Percentiles rank a stretch among this genome's conserved stretches.
phyloP scores from a whole-genome alignment of 1,284 basidiomycete species.

The Pseudozyma hubeiensis region DNA sequence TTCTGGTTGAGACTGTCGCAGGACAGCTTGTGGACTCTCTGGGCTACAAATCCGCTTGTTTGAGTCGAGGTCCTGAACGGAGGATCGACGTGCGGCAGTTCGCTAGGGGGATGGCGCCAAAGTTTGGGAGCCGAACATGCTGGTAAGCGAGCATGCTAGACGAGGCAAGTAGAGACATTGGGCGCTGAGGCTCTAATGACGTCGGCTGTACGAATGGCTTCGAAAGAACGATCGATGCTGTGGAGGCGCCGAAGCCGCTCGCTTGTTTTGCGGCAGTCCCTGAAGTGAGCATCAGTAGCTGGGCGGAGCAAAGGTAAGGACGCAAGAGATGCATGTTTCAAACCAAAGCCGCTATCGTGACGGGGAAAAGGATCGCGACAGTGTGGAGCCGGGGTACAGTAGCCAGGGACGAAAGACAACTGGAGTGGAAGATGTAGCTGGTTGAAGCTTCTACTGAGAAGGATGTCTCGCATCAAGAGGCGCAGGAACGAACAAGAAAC shows the following conservation, averaged over 20 bases:
- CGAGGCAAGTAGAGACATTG: neutral
- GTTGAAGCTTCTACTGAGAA: conserved; percentile 1
- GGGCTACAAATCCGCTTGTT: neutral
- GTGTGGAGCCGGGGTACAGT: too few relatives aligned
- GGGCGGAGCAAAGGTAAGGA: neutral
- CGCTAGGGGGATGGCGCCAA: too few relatives aligned
- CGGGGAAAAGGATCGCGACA: neutral
- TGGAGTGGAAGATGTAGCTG: neutral
- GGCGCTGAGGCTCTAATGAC: neutral
- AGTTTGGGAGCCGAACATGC: neutral
- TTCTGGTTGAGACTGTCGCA: conserved; percentile 1
- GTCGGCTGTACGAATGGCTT: too few relatives aligned
- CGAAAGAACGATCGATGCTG: too few relatives aligned
- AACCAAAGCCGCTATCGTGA: neutral
- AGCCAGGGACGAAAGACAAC: too few relatives aligned
- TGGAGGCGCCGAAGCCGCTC: too few relatives aligned
- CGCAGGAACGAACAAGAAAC: too few relatives aligned
- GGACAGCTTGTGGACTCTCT: neutral
- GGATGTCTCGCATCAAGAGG: too few relatives aligned
- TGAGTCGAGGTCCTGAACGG: neutral
- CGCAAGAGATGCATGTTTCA: neutral
- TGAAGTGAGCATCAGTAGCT: neutral
- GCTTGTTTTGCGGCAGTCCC: too few relatives aligned
- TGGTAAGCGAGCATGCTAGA: neutral
- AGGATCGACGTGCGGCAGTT: neutral